Conservation (phyloP, 345 rosid species). For the Lepidium aucheri region DNA sequence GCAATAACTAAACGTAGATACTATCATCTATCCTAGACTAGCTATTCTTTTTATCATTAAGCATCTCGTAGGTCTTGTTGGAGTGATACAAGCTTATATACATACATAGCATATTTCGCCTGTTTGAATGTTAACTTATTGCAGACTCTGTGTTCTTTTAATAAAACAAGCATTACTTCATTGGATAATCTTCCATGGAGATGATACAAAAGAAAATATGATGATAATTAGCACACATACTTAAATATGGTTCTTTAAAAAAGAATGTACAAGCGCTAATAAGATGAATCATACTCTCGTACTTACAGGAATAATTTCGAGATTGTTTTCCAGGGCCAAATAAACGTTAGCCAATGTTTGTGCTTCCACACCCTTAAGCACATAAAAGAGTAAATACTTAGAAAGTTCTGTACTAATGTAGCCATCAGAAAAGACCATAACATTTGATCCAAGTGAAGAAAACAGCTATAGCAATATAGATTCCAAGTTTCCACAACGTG, state of each 20-base stretch:
- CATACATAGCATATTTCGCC: not conserved
- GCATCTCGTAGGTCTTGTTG: not conserved
- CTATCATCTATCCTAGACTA: not conserved
- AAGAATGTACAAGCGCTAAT: not conserved
- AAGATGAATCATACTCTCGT: constrained; percentile 6
- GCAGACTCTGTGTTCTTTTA: not conserved
- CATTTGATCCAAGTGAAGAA: constrained; percentile 2
- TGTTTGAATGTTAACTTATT: not conserved
- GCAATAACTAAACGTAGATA: not conserved
- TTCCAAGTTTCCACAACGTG: not conserved
- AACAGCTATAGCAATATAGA: not conserved
- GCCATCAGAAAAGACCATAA: not conserved
- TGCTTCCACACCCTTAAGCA: constrained; percentile 88
- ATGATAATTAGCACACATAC: not conserved
- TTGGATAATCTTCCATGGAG: not conserved
- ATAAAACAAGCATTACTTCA: not conserved
- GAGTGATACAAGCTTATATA: not conserved
- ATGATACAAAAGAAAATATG: not conserved
- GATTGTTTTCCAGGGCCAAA: constrained; percentile 91
- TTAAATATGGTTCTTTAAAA: not conserved
- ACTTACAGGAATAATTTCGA: constrained; percentile 94
- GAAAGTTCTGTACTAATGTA: not conserved
- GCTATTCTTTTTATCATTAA: not conserved
- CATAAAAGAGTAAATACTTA: constrained; percentile 5
- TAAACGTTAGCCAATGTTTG: constrained; percentile 95